Percentiles rank a stretch among this genome's conserved stretches.
Conservation (phyloP, 2,329 filamentous ascomycete species). For the Trichoderma koningii region DNA sequence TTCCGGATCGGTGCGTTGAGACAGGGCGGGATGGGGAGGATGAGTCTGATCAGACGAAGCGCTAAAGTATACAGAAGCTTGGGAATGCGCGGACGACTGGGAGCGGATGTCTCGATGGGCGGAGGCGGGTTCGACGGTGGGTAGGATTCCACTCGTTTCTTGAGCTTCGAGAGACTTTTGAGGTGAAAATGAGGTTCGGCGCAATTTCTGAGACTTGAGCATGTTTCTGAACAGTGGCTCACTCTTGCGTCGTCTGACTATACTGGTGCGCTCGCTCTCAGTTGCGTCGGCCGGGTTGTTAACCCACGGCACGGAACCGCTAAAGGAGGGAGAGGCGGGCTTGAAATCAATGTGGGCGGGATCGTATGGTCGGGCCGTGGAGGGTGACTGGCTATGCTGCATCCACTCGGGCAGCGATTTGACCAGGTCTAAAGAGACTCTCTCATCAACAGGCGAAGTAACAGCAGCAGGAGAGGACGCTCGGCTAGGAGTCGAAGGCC, state of each 20-base stretch:
- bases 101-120: neutral
- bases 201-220: conserved; percentile 30
- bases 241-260: conserved; percentile 39
- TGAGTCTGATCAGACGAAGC: neutral
- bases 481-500: conserved; percentile 28
- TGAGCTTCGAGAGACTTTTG: conserved; percentile 30
- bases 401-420: conserved; percentile 19
- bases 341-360: conserved; percentile 35
- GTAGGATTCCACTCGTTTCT: neutral
- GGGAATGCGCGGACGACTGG: neutral
- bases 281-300: conserved; percentile 30
- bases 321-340: conserved; percentile 34
- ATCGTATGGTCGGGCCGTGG: conserved; percentile 4
- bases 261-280: conserved; percentile 33
- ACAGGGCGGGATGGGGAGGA: neutral
- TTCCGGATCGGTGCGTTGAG: neutral
- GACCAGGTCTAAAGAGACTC: conserved; percentile 13
- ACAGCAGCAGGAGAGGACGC: conserved; percentile 26
- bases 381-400: conserved; percentile 17
- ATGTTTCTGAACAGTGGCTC: conserved; percentile 40
- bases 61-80: neutral
- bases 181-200: conserved; percentile 38
- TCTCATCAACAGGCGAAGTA: conserved; percentile 29
- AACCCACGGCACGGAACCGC: conserved; percentile 36
- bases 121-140: neutral